Evolutionary conservation across 1,139 yeast species (phyloP).

Genomic region (Pneumocystis murina): DNA sequence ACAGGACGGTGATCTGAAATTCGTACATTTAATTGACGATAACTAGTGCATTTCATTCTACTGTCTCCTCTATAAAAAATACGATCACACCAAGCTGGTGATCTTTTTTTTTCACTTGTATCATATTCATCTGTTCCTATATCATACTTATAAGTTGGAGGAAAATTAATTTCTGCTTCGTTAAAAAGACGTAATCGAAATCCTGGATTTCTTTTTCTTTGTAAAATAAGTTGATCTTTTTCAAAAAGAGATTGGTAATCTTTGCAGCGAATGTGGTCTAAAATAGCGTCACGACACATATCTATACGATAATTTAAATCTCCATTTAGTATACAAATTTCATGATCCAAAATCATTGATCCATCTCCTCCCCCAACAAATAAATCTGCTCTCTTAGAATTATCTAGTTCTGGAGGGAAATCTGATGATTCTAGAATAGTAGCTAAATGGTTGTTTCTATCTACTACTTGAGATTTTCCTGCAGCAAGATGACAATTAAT

Average conservation of each 20-base stretch:
- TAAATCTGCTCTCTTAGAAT: slow-evolving; percentile 29
- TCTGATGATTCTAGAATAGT: slow-evolving; percentile 45
- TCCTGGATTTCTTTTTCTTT: slow-evolving; percentile 56
- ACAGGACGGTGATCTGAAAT: slow-evolving; percentile 90
- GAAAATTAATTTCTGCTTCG: slow-evolving; percentile 61
- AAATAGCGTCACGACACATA: slow-evolving; percentile 53
- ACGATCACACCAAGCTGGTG: slow-evolving; percentile 97
- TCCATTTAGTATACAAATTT: slow-evolving; percentile 81
- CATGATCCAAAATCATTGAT: slow-evolving; percentile 48
- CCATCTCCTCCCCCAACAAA: slow-evolving; percentile 38
- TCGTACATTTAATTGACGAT: slow-evolving; percentile 28
- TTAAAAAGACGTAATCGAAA: slow-evolving; percentile 48
- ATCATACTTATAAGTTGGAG: slow-evolving; percentile 89
- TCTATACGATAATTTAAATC: slow-evolving; percentile 79
- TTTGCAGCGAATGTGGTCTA: slow-evolving; percentile 37
- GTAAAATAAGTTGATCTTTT: slow-evolving; percentile 61
- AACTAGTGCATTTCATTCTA: slow-evolving; percentile 13
- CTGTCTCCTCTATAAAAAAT: slow-evolving; percentile 39
- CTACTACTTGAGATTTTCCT: slow-evolving; percentile 61
- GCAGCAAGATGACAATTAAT: slow-evolving; percentile 88
- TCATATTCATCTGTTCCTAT: slow-evolving; percentile 66
- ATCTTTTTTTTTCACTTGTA: slow-evolving; percentile 76
- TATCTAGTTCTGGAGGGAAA: slow-evolving; percentile 27
- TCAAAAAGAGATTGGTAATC: slow-evolving; percentile 43
- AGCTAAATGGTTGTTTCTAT: slow-evolving; percentile 69